Base-by-base conservation (phyloP, 768 basidiomycete genomes). In the Termitomyces sp. region DNA sequence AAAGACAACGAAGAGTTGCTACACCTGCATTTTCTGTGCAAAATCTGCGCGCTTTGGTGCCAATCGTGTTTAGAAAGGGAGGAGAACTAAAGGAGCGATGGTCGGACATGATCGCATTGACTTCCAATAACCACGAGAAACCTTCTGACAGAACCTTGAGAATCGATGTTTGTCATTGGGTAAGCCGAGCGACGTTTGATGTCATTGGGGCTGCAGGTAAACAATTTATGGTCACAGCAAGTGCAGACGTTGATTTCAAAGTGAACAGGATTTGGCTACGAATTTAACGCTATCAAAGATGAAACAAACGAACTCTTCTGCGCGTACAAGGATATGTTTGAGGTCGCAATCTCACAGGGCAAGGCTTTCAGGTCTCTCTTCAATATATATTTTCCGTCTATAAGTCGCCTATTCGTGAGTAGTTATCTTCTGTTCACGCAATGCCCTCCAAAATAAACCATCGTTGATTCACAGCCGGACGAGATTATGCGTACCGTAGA, bases 271-370 rank as follows among this genome's bases (percentile, higher is more conserved):
- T 96, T 96, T 69, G 91, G 88, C 64, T 96, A 96, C 67, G 79
- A 88, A 59, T 94, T 97, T 76, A 86, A 91, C 63, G 87, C 94
- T 1, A 88, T 96, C 39, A 81, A 89, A 50, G 82, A 91, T 49
- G 88, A 91, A 68, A 79, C 88, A 1, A 92, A 94, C 62, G 88
- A 90, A 65, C 79, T 94, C 8, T 89, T 93, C 65, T 71, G 73
- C 35, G 92, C 93, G 0, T 92, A 92, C 71, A 91, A 87, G 68
- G 90, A 94, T 58, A 91, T 95, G 87, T 94, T 94, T 60, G 88
- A 85, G 65, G 79, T 86, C 5, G 87, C 85, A 18, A 73, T 94
- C 18, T 84, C 88, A 0, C 87, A 87, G 68, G 75, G 80, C 15
- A 67, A 71, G 39, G 73, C 73, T n/a, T 50, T 80, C 28, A 75